These are phyloP conservation scores for Santalum album DNA, from an alignment of 164 flowering plant species.

Conservation along the genomic window DNA sequence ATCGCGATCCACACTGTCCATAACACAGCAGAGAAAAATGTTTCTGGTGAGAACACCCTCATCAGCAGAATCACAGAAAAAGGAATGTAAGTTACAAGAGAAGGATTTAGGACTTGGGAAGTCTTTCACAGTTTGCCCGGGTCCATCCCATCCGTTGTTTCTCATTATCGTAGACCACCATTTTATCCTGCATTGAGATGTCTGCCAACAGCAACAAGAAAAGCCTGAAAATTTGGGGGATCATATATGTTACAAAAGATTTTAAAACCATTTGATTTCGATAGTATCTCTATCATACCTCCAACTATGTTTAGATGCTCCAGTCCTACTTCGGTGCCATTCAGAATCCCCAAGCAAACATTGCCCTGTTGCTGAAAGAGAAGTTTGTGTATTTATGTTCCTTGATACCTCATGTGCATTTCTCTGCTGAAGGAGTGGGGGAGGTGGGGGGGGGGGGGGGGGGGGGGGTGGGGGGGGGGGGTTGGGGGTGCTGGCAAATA, in stretches of 20 bases:
- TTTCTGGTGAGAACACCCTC: constrained; percentile 27
- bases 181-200: constrained; percentile 47
- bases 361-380: constrained; percentile 54
- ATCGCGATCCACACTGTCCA: constrained; percentile 43
- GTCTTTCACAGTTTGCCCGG: constrained; percentile 51
- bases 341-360: constrained; percentile 80
- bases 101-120: constrained; percentile 58
- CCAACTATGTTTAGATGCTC: constrained; percentile 52
- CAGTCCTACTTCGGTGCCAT: constrained; percentile 57
- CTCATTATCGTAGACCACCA: constrained; percentile 80
- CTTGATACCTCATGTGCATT: too few species aligned
- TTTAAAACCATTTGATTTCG: background rate
- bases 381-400: too few species aligned
- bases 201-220: constrained; percentile 30
- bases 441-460: too few species aligned
- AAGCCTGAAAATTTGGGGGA: background rate
- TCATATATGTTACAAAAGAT: background rate
- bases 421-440: too few species aligned
- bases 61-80: constrained; percentile 13
- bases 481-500: too few species aligned
- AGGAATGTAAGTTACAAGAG: constrained; percentile 19
- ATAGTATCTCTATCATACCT: too few species aligned
- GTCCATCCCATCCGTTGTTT: constrained; percentile 72
- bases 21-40: constrained; percentile 25
- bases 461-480: too few species aligned